phyloP scores from a whole-genome alignment of 192 early-diverging fungal species.

The Neocallimastix lanati region DNA sequence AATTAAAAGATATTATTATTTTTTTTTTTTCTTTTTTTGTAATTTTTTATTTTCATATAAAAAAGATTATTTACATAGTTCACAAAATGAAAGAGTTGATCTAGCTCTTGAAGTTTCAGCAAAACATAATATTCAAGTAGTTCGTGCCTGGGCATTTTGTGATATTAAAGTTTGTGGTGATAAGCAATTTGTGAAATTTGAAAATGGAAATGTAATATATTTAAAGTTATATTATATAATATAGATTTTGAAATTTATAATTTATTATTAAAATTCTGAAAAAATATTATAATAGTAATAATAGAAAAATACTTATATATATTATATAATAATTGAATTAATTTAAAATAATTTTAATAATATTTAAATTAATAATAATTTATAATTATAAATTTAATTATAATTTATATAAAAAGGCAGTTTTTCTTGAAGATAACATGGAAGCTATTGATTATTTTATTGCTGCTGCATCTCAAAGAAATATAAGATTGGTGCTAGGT shows the following conservation, averaged over 20 bases:
- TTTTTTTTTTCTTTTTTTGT: no score
- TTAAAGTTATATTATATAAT: no score
- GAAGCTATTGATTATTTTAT: not conserved
- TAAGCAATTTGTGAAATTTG: not conserved
- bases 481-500: not conserved
- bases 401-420: not conserved
- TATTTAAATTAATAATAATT: no score
- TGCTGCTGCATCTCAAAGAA: not conserved
- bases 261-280: no score
- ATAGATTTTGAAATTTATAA: no score
- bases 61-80: not conserved
- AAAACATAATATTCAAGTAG: constrained; percentile 3
- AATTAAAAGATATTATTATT: no score
- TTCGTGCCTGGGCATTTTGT: constrained; percentile 15
- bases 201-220: not conserved
- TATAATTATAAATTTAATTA: no score
- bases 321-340: no score
- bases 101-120: constrained; percentile 3
- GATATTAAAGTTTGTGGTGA: constrained; percentile 9
- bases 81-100: constrained; percentile 1
- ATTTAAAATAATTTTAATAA: no score
- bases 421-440: not conserved
- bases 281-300: no score
- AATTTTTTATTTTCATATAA: no score
- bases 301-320: no score